phyloP scores from a whole-genome alignment of 768 basidiomycete species.

The Dentipellis fragilis region DNA sequence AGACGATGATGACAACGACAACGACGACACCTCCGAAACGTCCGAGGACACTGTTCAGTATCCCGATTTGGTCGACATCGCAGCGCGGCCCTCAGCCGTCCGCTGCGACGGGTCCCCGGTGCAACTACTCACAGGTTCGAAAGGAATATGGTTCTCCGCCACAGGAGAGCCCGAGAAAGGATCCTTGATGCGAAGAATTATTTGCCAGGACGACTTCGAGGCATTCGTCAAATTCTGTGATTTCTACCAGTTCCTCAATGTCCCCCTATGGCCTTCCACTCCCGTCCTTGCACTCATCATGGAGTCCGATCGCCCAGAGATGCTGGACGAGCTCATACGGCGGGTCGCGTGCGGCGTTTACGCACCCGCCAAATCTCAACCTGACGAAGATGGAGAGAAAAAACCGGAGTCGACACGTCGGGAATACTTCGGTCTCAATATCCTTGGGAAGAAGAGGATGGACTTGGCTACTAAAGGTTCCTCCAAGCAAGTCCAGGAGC shows the following conservation, averaged over 20 bases:
- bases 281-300: slow-evolving; percentile 19
- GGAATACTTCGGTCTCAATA: slow-evolving; percentile 47
- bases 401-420: slow-evolving; percentile 26
- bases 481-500: too few species aligned
- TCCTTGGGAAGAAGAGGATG: slow-evolving; percentile 53
- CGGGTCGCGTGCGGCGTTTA: slow-evolving; percentile 31
- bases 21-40: slow-evolving; percentile 20
- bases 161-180: neutral
- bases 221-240: slow-evolving; percentile 37
- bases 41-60: slow-evolving; percentile 26
- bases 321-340: slow-evolving; percentile 49
- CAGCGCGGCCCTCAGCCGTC: slow-evolving; percentile 35
- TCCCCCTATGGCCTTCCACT: slow-evolving; percentile 18
- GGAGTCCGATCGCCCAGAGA: slow-evolving; percentile 33
- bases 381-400: slow-evolving; percentile 21
- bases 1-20: slow-evolving; percentile 6
- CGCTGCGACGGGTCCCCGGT: slow-evolving; percentile 29
- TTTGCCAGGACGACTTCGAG: slow-evolving; percentile 38
- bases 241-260: slow-evolving; percentile 29
- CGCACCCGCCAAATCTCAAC: slow-evolving; percentile 19
- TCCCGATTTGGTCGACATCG: slow-evolving; percentile 44
- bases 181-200: slow-evolving; percentile 25
- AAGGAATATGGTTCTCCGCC: neutral
- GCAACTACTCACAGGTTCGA: slow-evolving; percentile 21
- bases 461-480: slow-evolving; percentile 29